phyloP scores from a whole-genome alignment of 2,329 filamentous ascomycete species.

The Cladosporium sp. region DNA sequence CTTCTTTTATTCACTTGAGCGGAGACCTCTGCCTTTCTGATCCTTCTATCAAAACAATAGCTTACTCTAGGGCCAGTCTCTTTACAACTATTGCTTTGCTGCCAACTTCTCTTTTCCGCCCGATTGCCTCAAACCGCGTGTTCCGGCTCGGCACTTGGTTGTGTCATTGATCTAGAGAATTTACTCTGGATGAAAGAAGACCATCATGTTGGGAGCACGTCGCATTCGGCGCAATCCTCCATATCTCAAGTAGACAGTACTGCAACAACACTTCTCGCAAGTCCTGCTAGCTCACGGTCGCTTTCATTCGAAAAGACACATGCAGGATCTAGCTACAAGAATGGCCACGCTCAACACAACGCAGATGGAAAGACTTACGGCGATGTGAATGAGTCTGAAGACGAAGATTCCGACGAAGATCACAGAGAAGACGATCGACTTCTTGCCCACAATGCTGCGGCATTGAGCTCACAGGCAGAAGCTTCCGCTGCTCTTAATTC shows the following conservation, averaged over 20 bases:
- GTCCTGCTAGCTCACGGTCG: conserved; percentile 13
- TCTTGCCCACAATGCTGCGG: conserved; percentile 16
- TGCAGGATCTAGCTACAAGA: not conserved
- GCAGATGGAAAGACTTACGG: conserved; percentile 8
- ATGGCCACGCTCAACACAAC: not conserved
- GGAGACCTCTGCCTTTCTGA: too few species aligned
- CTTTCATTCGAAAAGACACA: conserved; percentile 18
- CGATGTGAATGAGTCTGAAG: not conserved
- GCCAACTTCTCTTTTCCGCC: too few species aligned
- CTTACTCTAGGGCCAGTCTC: too few species aligned
- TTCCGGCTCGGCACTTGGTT: too few species aligned
- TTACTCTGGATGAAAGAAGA: not conserved
- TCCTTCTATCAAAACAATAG: too few species aligned
- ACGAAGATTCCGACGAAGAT: conserved; percentile 9
- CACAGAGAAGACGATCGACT: conserved; percentile 16
- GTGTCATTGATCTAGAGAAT: too few species aligned
- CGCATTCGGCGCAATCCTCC: conserved; percentile 5
- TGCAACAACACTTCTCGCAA: conserved; percentile 24
- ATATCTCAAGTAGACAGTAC: conserved; percentile 21
- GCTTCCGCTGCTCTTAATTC: not conserved
- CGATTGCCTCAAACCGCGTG: too few species aligned
- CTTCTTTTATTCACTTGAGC: too few species aligned
- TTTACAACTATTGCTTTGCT: too few species aligned
- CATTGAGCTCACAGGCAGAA: not conserved
- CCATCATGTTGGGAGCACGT: not conserved